phyloP scores from a whole-genome alignment of 345 rosid genomes.

The Acer yangbiense region DNA sequence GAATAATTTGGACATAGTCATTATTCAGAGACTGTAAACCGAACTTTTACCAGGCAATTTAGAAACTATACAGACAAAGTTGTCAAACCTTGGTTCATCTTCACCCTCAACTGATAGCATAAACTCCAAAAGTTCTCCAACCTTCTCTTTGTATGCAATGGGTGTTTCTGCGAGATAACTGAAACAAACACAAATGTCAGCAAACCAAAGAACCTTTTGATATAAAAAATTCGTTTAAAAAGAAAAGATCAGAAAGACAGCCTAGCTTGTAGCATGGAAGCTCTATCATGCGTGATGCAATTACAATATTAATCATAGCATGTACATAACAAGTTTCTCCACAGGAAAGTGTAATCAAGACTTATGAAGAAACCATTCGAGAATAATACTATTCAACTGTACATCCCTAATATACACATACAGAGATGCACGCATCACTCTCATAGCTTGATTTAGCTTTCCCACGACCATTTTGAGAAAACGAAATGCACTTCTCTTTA shows the following conservation, averaged over 20 bases:
- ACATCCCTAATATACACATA: background rate
- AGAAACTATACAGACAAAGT: conserved; percentile 8
- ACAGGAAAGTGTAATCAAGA: background rate
- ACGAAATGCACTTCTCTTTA: background rate
- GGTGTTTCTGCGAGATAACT: conserved; percentile 97
- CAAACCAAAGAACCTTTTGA: background rate
- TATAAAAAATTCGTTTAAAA: background rate
- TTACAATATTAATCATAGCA: background rate
- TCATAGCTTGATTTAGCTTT: background rate
- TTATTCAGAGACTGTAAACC: conserved; percentile 18
- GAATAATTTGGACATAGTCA: conserved; percentile 21
- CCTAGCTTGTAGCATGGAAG: conserved; percentile 3
- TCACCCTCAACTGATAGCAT: conserved; percentile 85
- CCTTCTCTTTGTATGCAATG: conserved; percentile 71
- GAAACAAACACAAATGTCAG: conserved; percentile 19
- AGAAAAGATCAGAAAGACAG: background rate
- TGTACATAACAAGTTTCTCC: background rate
- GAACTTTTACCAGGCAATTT: background rate
- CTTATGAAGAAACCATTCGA: background rate
- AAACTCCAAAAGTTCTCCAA: conserved; percentile 63
- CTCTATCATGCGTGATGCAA: background rate
- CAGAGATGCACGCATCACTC: background rate
- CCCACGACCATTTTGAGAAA: background rate
- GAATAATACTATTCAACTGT: background rate
- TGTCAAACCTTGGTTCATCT: conserved; percentile 77